Conservation (phyloP, 257 asterid species). For the Pogostemon cablin region DNA sequence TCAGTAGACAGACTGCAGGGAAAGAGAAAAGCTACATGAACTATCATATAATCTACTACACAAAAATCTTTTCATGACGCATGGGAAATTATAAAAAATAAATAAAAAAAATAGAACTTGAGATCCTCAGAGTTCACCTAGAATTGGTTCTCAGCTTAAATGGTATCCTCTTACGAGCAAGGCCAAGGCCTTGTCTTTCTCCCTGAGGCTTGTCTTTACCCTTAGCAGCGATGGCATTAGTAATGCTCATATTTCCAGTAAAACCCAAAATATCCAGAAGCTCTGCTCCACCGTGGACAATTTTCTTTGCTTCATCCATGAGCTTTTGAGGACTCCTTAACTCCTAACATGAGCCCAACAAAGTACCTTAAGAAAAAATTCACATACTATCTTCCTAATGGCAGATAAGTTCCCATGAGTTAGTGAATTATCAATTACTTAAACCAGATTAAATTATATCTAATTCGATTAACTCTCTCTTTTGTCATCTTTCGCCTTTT, state of each 20-base stretch:
- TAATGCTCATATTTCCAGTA: conserved; percentile 38
- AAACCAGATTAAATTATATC: conserved; percentile 17
- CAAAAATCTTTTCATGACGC: conserved; percentile 2
- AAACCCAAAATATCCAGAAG: conserved; percentile 44
- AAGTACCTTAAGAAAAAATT: conserved; percentile 16
- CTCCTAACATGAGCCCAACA: conserved; percentile 32
- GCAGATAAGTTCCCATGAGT: conserved; percentile 14
- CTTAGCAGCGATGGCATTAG: conserved; percentile 44
- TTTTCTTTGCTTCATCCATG: conserved; percentile 67
- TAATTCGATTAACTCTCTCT: not conserved
- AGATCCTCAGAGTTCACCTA: conserved; percentile 47
- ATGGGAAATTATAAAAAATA: not conserved
- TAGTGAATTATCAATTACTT: not conserved
- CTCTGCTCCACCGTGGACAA: conserved; percentile 65
- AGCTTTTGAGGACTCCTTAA: conserved; percentile 61
- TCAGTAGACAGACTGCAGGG: conserved; percentile 62
- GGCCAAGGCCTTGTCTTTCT: conserved; percentile 77
- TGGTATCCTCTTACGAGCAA: conserved; percentile 62
- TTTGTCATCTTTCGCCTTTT: not conserved
- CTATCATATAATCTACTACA: conserved; percentile 5
- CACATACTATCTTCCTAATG: not conserved
- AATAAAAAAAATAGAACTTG: not conserved
- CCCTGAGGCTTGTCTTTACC: conserved; percentile 60
- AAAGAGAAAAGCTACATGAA: conserved; percentile 25
- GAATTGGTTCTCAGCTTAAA: conserved; percentile 58